phyloP scores from a whole-genome alignment of 1,284 basidiomycete genomes.

The Flammula alnicola region DNA sequence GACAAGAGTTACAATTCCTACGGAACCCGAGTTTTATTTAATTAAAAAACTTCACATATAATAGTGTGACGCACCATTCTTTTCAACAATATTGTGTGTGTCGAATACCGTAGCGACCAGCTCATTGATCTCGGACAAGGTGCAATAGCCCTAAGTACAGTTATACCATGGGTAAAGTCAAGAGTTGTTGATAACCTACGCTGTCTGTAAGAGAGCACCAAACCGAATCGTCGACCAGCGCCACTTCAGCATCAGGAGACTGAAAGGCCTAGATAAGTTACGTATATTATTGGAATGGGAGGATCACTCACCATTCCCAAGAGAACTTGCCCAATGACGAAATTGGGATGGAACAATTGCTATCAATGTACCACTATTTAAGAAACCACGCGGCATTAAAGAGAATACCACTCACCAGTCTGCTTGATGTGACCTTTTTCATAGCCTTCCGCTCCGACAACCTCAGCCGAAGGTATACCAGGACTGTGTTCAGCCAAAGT shows the following conservation, averaged over 20 bases:
- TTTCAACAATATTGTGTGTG: not conserved
- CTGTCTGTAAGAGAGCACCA: conserved; percentile 11
- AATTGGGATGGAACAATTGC: conserved; percentile 17
- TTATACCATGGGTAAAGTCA: not conserved
- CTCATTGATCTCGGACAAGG: conserved; percentile 3
- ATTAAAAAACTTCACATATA: not conserved
- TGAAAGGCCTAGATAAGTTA: not conserved
- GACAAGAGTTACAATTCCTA: conserved; percentile 1
- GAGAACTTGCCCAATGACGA: conserved; percentile 11
- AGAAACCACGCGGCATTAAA: not conserved
- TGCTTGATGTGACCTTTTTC: conserved; percentile 5
- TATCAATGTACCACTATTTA: not conserved
- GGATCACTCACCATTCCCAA: conserved; percentile 4
- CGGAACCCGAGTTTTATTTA: not conserved
- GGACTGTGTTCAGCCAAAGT: not conserved
- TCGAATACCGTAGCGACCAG: conserved; percentile 3
- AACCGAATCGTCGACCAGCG: conserved; percentile 11
- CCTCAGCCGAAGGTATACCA: conserved; percentile 9
- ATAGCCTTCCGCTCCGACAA: conserved; percentile 8
- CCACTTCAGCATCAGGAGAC: conserved; percentile 6
- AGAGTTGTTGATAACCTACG: not conserved
- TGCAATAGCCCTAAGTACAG: not conserved
- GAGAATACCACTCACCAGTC: conserved; percentile 2
- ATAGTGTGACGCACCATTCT: not conserved
- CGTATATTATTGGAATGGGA: not conserved